Conservation (phyloP, 352 stramenopile genomes). For the Globisporangium paddicum region DNA sequence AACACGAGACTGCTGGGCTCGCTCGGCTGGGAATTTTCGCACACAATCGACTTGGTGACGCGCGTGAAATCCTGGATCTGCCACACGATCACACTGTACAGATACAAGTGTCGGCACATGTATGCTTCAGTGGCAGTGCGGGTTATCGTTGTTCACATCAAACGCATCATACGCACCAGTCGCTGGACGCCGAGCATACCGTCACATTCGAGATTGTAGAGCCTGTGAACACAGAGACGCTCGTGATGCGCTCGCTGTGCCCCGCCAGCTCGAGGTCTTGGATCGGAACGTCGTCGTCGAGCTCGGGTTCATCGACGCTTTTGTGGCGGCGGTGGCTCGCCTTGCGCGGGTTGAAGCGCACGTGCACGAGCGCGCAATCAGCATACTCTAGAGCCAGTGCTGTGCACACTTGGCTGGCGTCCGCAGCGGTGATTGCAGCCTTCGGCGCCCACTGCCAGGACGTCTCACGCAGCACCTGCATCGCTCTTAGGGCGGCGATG, state of each 20-base stretch:
- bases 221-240: conserved; percentile 24
- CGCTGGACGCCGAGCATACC: conserved; percentile 58
- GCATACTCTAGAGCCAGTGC: conserved; percentile 45
- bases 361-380: conserved; percentile 42
- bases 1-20: conserved; percentile 54
- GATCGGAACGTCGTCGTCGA: conserved; percentile 11
- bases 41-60: conserved; percentile 30
- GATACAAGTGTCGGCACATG: too few species aligned
- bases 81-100: conserved; percentile 60
- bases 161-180: conserved; percentile 31
- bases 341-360: conserved; percentile 12
- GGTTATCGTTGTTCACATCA: background rate
- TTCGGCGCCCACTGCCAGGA: conserved; percentile 45
- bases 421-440: conserved; percentile 31
- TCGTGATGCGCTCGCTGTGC: conserved; percentile 39
- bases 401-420: conserved; percentile 27
- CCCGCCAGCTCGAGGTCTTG: conserved; percentile 47
- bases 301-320: conserved; percentile 14
- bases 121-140: too few species aligned
- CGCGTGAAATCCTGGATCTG: conserved; percentile 25
- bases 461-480: conserved; percentile 33
- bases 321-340: background rate
- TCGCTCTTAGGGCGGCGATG: background rate
- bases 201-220: conserved; percentile 12
- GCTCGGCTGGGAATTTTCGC: conserved; percentile 23